Conservation (phyloP, 169 alveolate genomes). For the Sarcocystis neurona region DNA sequence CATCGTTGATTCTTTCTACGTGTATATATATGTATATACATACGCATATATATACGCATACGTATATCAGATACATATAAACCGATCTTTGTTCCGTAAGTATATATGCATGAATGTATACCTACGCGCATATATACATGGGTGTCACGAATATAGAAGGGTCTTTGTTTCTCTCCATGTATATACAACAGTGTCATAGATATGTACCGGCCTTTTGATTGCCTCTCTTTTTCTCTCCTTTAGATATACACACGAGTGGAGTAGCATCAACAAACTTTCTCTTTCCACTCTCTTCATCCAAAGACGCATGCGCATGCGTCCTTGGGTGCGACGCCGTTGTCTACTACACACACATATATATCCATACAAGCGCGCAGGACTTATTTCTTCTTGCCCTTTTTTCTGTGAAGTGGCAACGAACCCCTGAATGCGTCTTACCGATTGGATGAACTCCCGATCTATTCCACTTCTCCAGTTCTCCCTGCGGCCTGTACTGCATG, state of each 20-base stretch:
- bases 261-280: not conserved
- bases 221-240: too few relatives aligned
- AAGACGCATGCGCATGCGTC: not conserved
- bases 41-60: too few relatives aligned
- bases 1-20: too few relatives aligned
- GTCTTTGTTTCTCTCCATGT: too few relatives aligned
- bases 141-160: too few relatives aligned
- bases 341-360: not conserved
- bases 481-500: constrained; percentile 81
- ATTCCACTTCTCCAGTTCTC: constrained; percentile 77
- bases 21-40: too few relatives aligned
- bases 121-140: too few relatives aligned
- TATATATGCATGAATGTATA: too few relatives aligned
- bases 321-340: not conserved
- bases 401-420: not conserved
- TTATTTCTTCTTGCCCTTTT: not conserved
- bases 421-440: constrained; percentile 57
- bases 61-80: too few relatives aligned
- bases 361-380: not conserved
- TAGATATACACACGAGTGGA: not conserved
- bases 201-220: too few relatives aligned
- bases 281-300: not conserved
- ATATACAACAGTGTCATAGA: too few relatives aligned
- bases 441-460: constrained; percentile 79
- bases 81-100: too few relatives aligned